Evolutionary conservation across 2,329 filamentous ascomycete species (phyloP), one percentile per base, ranked within the genome.

Genomic region (Paradendryphiella salina): DNA sequence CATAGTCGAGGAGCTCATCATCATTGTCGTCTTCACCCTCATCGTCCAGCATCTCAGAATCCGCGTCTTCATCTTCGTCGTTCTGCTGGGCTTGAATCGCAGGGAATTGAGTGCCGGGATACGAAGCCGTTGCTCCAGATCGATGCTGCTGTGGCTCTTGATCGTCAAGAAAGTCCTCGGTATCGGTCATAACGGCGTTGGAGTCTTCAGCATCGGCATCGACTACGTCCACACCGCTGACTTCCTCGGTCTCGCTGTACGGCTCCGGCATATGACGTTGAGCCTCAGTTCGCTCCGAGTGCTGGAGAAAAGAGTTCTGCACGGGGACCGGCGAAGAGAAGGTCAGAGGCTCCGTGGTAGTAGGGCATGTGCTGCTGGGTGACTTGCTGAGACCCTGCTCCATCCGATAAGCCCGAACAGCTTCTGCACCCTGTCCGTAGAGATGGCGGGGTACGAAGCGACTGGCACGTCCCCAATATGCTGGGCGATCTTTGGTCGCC

Each of bases 391-490:
- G 41, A 11, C 50, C 48, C 17, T 62, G 54, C 40, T 65, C 51
- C 8, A 56, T 41, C 4, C 62, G 58, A 28, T 67, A 71, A 2
- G 64, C 63, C 4, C 55, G 60, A n/a, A 70, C 57, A 0, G 69
- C 70, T 14, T 69, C 66, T 0, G 59, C 47, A 3, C 69, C 69
- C 41, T 70, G 63, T 6, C 71, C 71, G 29, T 73, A 73, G 6
- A 71, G 59, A 37, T 73, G 65, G 9, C 61, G 56, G 6, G 70
- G 70, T 1, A 73, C 69, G 20, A 73, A 73, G n/a, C 67, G 66
- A 39, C 62, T 67, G 8, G 54, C 46, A 7, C 71, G 71, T 20
- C 33, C 48, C 59, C 65, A 67, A 48, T 70, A 73, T 15, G 70
- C 67, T 9, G 70, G 64, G 6, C 56, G 57, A 26, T 61, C 46